These are phyloP conservation scores for Pyrenochaeta sp. DNA, from an alignment of 2,329 filamentous ascomycete genomes.

Conservation along the genomic window DNA sequence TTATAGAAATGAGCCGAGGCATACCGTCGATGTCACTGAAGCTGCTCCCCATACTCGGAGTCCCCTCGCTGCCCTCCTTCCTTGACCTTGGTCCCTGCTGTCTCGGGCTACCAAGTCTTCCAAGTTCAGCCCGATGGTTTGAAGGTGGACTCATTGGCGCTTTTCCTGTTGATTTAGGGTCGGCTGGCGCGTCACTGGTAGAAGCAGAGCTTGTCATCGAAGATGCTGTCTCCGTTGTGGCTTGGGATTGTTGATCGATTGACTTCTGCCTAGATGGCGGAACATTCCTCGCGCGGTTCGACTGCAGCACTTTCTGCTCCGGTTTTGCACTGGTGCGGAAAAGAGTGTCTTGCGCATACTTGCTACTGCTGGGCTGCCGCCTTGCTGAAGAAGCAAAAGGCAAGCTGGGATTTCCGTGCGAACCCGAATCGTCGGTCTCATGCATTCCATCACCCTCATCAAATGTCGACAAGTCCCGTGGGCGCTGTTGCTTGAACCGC, in stretches of 20 bases:
- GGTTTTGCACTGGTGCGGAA: slow-evolving; percentile 8
- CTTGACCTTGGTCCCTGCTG: slow-evolving; percentile 34
- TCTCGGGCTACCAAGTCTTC: slow-evolving; percentile 62
- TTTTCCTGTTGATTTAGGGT: slow-evolving; percentile 24
- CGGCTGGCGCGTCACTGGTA: slow-evolving; percentile 35
- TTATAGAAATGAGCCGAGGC: slow-evolving; percentile 10
- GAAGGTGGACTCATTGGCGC: slow-evolving; percentile 54
- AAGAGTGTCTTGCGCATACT: slow-evolving; percentile 18
- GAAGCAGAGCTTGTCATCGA: slow-evolving; percentile 63
- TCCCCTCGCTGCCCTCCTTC: slow-evolving; percentile 46
- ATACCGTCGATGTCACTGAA: slow-evolving; percentile 84
- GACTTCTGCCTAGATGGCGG: slow-evolving; percentile 19
- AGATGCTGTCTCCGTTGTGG: slow-evolving; percentile 48
- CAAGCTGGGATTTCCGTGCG: slow-evolving; percentile 53
- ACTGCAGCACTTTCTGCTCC: slow-evolving; percentile 17
- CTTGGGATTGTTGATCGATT: slow-evolving; percentile 29
- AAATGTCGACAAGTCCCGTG: slow-evolving; percentile 34
- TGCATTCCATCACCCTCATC: slow-evolving; percentile 44
- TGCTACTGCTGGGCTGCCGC: slow-evolving; percentile 5
- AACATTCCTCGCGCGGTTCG: slow-evolving; percentile 8
- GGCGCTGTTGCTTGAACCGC: slow-evolving; percentile 43
- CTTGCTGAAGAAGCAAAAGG: slow-evolving; percentile 52
- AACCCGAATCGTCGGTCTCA: slow-evolving; percentile 63
- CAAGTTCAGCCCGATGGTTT: slow-evolving; percentile 66
- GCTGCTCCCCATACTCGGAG: slow-evolving; percentile 69